phyloP scores from a whole-genome alignment of 176 grass and related monocot species.

The Poa pratensis region DNA sequence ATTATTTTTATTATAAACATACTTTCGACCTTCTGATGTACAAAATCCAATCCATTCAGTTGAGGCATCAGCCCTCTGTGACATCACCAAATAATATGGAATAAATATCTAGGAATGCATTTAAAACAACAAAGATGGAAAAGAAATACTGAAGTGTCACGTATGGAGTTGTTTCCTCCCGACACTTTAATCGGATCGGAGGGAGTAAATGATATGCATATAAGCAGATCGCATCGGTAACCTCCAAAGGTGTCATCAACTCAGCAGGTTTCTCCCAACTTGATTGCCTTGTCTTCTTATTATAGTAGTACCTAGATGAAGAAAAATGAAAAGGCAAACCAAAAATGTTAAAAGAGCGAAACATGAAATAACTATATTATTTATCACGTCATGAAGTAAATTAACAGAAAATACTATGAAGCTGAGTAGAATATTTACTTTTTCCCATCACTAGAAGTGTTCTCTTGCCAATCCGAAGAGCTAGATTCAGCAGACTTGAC shows the following conservation, averaged over 20 bases:
- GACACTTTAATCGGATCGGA: no score
- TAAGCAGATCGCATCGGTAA: slow-evolving; percentile 48
- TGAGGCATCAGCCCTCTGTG: slow-evolving; percentile 81
- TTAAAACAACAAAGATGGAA: not conserved
- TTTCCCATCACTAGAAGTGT: no score
- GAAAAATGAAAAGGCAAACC: slow-evolving; percentile 4
- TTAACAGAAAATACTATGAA: slow-evolving; percentile 22
- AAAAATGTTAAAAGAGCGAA: slow-evolving; percentile 19
- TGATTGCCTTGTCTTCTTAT: slow-evolving; percentile 97
- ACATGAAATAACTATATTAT: not conserved
- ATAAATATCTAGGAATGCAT: not conserved
- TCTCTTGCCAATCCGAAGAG: no score
- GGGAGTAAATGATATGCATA: not conserved
- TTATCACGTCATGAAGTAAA: not conserved
- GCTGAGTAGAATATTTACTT: no score
- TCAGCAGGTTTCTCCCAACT: slow-evolving; percentile 50
- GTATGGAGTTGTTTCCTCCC: no score
- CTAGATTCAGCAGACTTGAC: no score
- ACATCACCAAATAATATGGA: slow-evolving; percentile 22
- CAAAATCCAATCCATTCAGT: slow-evolving; percentile 98
- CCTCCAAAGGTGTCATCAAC: slow-evolving; percentile 20
- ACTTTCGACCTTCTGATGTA: slow-evolving; percentile 80
- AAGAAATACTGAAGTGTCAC: not conserved
- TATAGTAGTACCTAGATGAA: slow-evolving; percentile 82
- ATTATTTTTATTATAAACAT: slow-evolving; percentile 41